phyloP scores from a whole-genome alignment of 1,284 basidiomycete genomes.

The Tylopilus orsonianus region DNA sequence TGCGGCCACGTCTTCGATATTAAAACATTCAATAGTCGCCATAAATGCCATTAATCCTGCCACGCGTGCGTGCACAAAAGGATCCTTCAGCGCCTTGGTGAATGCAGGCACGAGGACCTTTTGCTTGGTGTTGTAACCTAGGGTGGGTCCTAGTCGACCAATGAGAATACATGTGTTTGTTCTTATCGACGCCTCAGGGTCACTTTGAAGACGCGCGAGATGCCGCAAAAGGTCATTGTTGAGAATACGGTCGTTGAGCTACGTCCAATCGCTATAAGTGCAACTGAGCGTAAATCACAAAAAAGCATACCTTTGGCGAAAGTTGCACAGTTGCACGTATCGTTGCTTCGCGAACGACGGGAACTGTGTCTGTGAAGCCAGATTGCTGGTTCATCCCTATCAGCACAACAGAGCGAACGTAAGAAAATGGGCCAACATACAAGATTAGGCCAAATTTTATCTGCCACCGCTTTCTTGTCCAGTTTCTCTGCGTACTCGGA shows the following conservation, averaged over 20 bases:
- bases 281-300: neutral
- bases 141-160: constrained; percentile 83
- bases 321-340: constrained; percentile 86
- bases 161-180: constrained; percentile 98
- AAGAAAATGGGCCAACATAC: constrained; percentile 45
- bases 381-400: constrained; percentile 62
- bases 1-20: constrained; percentile 82
- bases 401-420: neutral
- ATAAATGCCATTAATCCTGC: constrained; percentile 96
- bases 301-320: constrained; percentile 75
- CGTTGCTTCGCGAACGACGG: constrained; percentile 92
- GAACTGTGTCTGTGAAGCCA: constrained; percentile 93
- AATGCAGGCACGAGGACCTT: constrained; percentile 98
- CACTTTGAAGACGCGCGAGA: constrained; percentile 91
- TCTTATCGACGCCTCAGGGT: constrained; percentile 91
- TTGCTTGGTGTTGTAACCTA: constrained; percentile 87
- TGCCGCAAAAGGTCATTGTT: constrained; percentile 96
- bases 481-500: constrained; percentile 85
- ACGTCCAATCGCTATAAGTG: neutral
- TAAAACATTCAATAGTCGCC: constrained; percentile 92
- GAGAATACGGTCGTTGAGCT: constrained; percentile 89
- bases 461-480: constrained; percentile 80
- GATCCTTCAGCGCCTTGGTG: constrained; percentile 85
- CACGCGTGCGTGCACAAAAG: constrained; percentile 91
- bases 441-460: constrained; percentile 92